Percentiles rank a stretch among this genome's conserved stretches.
Conservation (phyloP, 2,329 filamentous ascomycete species). For the Aspergillus transmontanensis region DNA sequence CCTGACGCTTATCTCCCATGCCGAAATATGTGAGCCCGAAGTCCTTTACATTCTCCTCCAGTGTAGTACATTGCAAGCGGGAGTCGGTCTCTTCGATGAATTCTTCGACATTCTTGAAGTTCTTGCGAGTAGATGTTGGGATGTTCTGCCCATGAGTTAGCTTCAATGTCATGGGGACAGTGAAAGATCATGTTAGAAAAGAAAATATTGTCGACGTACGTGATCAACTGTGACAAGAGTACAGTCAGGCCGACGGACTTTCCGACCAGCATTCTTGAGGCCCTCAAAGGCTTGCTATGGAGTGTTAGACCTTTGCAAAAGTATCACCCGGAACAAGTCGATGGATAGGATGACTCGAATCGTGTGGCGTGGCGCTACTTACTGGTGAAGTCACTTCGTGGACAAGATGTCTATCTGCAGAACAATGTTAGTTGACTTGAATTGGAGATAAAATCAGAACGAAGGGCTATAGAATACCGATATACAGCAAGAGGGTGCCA, state of each 20-base stretch:
- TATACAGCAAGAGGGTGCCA: slow-evolving; percentile 90
- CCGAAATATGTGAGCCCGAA: slow-evolving; percentile 98
- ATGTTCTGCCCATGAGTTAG: slow-evolving; percentile 67
- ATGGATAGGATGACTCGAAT: background rate
- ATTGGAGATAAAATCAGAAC: background rate
- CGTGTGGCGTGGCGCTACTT: slow-evolving; percentile 41
- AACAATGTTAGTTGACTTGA: slow-evolving; percentile 24
- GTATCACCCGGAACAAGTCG: background rate
- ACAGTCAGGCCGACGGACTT: slow-evolving; percentile 92
- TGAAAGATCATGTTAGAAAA: background rate
- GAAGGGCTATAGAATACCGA: slow-evolving; percentile 61
- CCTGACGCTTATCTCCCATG: slow-evolving; percentile 92
- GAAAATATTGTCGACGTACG: slow-evolving; percentile 58
- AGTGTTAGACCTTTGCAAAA: slow-evolving; percentile 1
- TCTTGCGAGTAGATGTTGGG: slow-evolving; percentile 86
- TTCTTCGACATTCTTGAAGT: slow-evolving; percentile 87
- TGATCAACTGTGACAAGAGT: slow-evolving; percentile 96
- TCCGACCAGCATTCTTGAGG: slow-evolving; percentile 81
- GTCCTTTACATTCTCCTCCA: slow-evolving; percentile 96
- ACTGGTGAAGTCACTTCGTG: slow-evolving; percentile 98
- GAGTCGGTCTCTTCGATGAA: slow-evolving; percentile 97
- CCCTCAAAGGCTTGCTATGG: slow-evolving; percentile 93
- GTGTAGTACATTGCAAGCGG: slow-evolving; percentile 87
- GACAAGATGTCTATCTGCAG: slow-evolving; percentile 84
- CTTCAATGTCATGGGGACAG: slow-evolving; percentile 18